phyloP scores from a whole-genome alignment of 2,329 filamentous ascomycete species.

The Ramularia collo-cygni region DNA sequence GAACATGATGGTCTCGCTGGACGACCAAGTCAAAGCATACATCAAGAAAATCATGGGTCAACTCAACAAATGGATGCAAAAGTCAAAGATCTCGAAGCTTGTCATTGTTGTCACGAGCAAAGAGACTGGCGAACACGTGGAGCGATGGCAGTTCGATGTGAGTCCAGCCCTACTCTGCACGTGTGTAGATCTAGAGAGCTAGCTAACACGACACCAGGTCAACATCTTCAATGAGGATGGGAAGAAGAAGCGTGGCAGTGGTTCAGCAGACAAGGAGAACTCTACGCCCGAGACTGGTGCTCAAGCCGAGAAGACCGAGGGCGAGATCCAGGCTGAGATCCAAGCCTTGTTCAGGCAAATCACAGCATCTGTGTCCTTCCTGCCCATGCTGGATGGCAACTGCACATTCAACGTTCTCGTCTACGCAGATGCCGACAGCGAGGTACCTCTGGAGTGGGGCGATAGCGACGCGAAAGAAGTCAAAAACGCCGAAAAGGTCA shows the following conservation, averaged over 20 bases:
- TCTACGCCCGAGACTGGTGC: slow-evolving; percentile 28
- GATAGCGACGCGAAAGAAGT: slow-evolving; percentile 98
- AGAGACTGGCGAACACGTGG: slow-evolving; percentile 91
- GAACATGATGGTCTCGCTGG: slow-evolving; percentile 93
- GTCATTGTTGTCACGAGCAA: slow-evolving; percentile 96
- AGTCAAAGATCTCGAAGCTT: slow-evolving; percentile 93
- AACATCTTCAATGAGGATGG: slow-evolving; percentile 34
- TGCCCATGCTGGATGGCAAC: slow-evolving; percentile 86
- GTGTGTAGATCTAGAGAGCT: neutral
- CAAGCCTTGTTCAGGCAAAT: slow-evolving; percentile 97
- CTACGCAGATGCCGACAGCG: slow-evolving; percentile 92
- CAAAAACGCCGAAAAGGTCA: slow-evolving; percentile 85
- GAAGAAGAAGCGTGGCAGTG: slow-evolving; percentile 33
- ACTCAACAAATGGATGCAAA: slow-evolving; percentile 95
- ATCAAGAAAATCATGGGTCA: slow-evolving; percentile 99
- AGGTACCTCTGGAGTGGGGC: slow-evolving; percentile 96
- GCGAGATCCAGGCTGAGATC: slow-evolving; percentile 92
- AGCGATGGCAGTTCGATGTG: slow-evolving; percentile 97
- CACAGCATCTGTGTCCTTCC: slow-evolving; percentile 92
- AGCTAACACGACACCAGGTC: slow-evolving; percentile 15
- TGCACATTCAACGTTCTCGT: slow-evolving; percentile 99
- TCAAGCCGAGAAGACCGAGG: slow-evolving; percentile 69
- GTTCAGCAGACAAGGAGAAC: slow-evolving; percentile 63
- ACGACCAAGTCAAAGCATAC: slow-evolving; percentile 98
- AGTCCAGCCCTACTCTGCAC: slow-evolving; percentile 9